phyloP scores from a whole-genome alignment of 2,329 filamentous ascomycete genomes.

The Aureobasidium sp. region DNA sequence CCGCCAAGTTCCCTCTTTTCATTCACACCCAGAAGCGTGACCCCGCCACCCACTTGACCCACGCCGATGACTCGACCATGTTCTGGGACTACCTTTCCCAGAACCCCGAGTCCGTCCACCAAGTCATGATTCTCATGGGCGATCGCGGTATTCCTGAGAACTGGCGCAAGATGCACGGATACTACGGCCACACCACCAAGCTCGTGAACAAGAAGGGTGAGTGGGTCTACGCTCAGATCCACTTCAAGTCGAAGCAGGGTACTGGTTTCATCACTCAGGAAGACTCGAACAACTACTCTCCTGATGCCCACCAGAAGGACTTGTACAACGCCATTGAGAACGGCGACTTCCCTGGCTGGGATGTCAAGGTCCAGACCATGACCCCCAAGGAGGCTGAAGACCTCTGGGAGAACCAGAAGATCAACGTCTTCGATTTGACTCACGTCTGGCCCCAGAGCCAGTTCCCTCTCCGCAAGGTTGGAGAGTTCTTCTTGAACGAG shows the following conservation, averaged over 20 bases:
- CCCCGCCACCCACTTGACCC: slow-evolving; percentile 61
- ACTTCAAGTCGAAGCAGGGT: slow-evolving; percentile 47
- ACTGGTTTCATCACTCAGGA: slow-evolving; percentile 47
- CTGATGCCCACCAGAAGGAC: slow-evolving; percentile 49
- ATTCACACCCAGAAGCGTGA: slow-evolving; percentile 72
- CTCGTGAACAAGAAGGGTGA: slow-evolving; percentile 47
- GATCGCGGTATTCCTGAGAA: slow-evolving; percentile 50
- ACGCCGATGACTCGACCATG: slow-evolving; percentile 57
- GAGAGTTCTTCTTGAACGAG: slow-evolving; percentile 48
- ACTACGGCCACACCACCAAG: slow-evolving; percentile 47
- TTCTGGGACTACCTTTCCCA: slow-evolving; percentile 58
- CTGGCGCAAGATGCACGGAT: slow-evolving; percentile 51
- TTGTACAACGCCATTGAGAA: slow-evolving; percentile 47
- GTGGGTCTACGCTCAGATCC: slow-evolving; percentile 48
- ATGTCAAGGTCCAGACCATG: slow-evolving; percentile 46
- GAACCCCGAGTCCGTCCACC: slow-evolving; percentile 48
- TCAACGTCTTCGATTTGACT: slow-evolving; percentile 50
- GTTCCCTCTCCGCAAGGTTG: slow-evolving; percentile 48
- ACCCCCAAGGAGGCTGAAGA: slow-evolving; percentile 47
- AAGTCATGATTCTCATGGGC: slow-evolving; percentile 49
- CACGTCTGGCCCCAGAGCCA: slow-evolving; percentile 49
- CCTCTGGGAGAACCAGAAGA: slow-evolving; percentile 46
- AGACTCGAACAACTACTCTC: slow-evolving; percentile 44
- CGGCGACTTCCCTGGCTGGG: slow-evolving; percentile 48
- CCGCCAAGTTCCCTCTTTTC: slow-evolving; percentile 65